Percentiles rank a stretch among this genome's conserved stretches.
Conservation (phyloP, 2,329 filamentous ascomycete genomes). For the Talaromyces sp. region DNA sequence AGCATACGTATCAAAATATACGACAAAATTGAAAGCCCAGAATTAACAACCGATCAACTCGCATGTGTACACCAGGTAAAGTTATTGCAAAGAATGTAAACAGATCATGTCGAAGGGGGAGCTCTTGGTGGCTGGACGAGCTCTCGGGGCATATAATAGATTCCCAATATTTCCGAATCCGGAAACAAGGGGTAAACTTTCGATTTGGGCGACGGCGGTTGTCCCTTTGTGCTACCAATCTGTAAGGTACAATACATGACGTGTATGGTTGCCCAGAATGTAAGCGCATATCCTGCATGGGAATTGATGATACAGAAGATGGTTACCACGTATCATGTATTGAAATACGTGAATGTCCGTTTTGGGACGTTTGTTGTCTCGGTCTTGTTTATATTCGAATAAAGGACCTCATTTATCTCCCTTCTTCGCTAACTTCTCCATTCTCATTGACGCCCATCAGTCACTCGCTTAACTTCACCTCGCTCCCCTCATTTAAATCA, state of each 20-base stretch:
- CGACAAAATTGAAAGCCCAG: background rate
- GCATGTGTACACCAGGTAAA: background rate
- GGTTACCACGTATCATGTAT: background rate
- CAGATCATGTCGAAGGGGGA: background rate
- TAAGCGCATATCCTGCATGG: background rate
- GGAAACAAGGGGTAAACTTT: slow-evolving; percentile 13
- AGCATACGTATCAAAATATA: background rate
- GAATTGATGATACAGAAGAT: background rate
- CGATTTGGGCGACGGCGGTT: background rate
- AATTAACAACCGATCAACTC: background rate
- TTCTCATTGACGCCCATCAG: background rate
- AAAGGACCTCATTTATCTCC: background rate
- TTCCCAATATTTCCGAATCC: slow-evolving; percentile 13
- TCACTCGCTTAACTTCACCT: background rate
- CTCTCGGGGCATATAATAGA: background rate
- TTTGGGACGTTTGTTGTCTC: background rate
- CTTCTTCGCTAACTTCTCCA: background rate
- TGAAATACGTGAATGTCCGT: slow-evolving; percentile 6
- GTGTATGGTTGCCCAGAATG: background rate
- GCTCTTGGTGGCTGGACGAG: background rate
- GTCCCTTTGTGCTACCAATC: background rate
- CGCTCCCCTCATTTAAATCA: background rate
- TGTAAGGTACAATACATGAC: slow-evolving; percentile 2
- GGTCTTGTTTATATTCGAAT: background rate
- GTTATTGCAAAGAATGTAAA: slow-evolving; percentile 1